phyloP scores from a whole-genome alignment of 2,329 filamentous ascomycete species.

The Fusarium hainanense region DNA sequence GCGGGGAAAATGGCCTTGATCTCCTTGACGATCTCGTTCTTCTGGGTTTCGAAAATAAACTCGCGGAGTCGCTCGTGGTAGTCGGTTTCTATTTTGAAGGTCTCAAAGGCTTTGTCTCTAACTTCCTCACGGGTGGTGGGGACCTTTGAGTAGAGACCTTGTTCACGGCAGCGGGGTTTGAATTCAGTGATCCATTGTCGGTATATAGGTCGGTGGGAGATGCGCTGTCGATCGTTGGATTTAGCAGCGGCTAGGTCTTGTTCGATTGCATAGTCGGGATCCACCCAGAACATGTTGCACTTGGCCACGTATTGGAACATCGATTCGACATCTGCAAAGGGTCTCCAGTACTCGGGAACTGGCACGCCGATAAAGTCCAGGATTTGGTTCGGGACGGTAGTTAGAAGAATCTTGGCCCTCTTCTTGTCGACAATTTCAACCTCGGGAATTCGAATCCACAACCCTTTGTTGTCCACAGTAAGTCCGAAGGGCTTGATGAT shows the following conservation, averaged over 20 bases:
- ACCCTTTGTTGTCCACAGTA: conserved; percentile 69
- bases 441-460: conserved; percentile 75
- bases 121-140: conserved; percentile 57
- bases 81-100: conserved; percentile 57
- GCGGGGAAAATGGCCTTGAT: neutral
- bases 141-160: conserved; percentile 50
- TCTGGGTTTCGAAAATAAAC: conserved; percentile 57
- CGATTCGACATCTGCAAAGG: conserved; percentile 65
- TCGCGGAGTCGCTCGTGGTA: conserved; percentile 55
- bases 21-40: conserved; percentile 50
- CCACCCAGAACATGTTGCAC: conserved; percentile 68
- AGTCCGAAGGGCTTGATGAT: conserved; percentile 74
- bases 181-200: conserved; percentile 71
- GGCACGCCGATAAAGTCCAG: conserved; percentile 73
- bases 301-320: conserved; percentile 71
- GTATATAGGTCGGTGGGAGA: conserved; percentile 67
- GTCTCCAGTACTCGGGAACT: conserved; percentile 58
- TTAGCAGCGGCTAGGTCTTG: conserved; percentile 52
- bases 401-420: conserved; percentile 69
- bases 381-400: conserved; percentile 64
- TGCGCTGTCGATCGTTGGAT: conserved; percentile 67
- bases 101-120: conserved; percentile 62
- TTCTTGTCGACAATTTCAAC: conserved; percentile 70
- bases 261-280: conserved; percentile 48
- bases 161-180: conserved; percentile 62